phyloP scores from a whole-genome alignment of 352 stramenopile species.

The Globisporangium lucens region DNA sequence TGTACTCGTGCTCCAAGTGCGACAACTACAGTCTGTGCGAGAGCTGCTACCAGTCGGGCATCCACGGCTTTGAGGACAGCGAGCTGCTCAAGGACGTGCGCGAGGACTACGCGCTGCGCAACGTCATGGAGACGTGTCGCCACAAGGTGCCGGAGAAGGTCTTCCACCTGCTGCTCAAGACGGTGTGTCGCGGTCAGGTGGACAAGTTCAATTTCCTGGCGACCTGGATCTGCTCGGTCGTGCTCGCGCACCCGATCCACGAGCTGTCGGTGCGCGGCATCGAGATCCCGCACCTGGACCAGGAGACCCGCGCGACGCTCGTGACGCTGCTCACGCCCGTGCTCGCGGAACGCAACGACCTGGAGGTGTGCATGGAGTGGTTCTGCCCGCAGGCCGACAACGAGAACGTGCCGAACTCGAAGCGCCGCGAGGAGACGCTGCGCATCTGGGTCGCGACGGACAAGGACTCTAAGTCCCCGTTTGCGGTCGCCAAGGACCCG shows the following conservation, averaged over 20 bases:
- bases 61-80: constrained; percentile 84
- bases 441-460: constrained; percentile 86
- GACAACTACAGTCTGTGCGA: constrained; percentile 83
- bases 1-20: constrained; percentile 88
- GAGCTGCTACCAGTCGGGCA: constrained; percentile 77
- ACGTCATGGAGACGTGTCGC: constrained; percentile 70
- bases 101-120: constrained; percentile 79
- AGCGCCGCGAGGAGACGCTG: constrained; percentile 72
- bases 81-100: constrained; percentile 68
- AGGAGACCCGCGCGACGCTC: constrained; percentile 65
- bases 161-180: constrained; percentile 80
- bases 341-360: constrained; percentile 72
- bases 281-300: constrained; percentile 77
- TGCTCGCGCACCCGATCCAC: constrained; percentile 62
- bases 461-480: constrained; percentile 85
- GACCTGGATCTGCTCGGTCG: constrained; percentile 82
- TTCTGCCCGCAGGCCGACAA: constrained; percentile 76
- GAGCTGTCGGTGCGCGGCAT: constrained; percentile 79
- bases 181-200: constrained; percentile 78
- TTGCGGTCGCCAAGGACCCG: constrained; percentile 35
- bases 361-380: constrained; percentile 89
- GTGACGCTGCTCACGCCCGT: constrained; percentile 79
- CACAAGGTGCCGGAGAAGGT: constrained; percentile 81
- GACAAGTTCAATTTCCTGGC: constrained; percentile 89
- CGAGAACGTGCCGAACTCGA: constrained; percentile 47